Conservation (phyloP, 768 basidiomycete species). For the Pluteus cervinus region DNA sequence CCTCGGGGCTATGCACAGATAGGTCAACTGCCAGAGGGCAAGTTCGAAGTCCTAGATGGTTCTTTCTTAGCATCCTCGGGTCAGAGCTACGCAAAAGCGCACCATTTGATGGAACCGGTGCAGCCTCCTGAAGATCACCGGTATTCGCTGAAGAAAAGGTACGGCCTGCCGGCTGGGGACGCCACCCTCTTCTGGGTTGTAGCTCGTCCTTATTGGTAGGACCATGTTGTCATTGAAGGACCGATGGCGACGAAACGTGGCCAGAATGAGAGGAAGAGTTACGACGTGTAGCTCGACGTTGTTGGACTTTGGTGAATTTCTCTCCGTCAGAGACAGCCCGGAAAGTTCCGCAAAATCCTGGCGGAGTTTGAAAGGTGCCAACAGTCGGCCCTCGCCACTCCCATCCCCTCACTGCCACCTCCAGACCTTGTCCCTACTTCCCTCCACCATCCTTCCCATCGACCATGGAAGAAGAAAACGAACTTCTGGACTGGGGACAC, state of each 20-base stretch:
- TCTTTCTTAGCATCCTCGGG: conserved; percentile 3
- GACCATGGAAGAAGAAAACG: conserved; percentile 60
- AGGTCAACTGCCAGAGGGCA: conserved; percentile 93
- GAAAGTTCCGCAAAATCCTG: too few species aligned
- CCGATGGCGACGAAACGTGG: conserved; percentile 29
- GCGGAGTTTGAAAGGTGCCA: too few species aligned
- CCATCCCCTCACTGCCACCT: too few species aligned
- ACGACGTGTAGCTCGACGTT: conserved; percentile 3
- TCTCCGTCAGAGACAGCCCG: too few species aligned
- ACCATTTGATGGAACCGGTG: conserved; percentile 88
- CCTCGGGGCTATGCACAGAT: conserved; percentile 86
- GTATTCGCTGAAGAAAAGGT: conserved; percentile 52
- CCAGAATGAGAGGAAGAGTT: conserved; percentile 24
- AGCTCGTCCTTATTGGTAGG: conserved; percentile 32
- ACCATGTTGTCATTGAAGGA: conserved; percentile 29
- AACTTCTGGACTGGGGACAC: conserved; percentile 65
- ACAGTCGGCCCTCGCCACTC: too few species aligned
- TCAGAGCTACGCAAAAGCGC: conserved; percentile 12
- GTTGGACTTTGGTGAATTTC: too few species aligned
- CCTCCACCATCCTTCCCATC: conserved; percentile 14
- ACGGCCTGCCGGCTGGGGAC: conserved; percentile 25
- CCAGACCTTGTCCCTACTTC: not conserved
- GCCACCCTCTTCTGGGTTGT: conserved; percentile 35
- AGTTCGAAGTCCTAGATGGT: conserved; percentile 84
- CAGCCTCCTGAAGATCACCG: conserved; percentile 74